These are phyloP conservation scores for Hypoxylon rubiginosum DNA, from an alignment of 2,329 filamentous ascomycete species.

Conservation along the genomic window DNA sequence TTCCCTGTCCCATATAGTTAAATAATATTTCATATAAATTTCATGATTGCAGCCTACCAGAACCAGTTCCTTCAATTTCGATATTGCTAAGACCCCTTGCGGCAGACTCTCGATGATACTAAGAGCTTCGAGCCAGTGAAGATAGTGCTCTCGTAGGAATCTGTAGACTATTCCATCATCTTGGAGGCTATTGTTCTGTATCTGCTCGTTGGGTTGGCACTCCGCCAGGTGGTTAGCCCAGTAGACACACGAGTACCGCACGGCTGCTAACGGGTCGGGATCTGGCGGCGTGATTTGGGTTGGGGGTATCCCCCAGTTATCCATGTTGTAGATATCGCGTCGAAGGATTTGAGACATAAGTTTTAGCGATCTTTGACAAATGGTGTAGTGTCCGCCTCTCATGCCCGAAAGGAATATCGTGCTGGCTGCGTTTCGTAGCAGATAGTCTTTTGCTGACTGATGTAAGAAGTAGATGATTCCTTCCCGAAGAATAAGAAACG, in stretches of 20 bases:
- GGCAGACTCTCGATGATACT: conserved; percentile 50
- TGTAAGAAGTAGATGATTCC: conserved; percentile 55
- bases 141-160: conserved; percentile 54
- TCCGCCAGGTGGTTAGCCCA: conserved; percentile 53
- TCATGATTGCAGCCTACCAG: not conserved
- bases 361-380: conserved; percentile 55
- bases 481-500: conserved; percentile 55
- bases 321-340: conserved; percentile 55
- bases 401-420: no score
- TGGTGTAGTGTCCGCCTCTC: conserved; percentile 44
- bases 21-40: not conserved
- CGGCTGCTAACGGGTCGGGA: conserved; percentile 46
- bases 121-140: conserved; percentile 61
- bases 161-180: conserved; percentile 40
- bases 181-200: conserved; percentile 26
- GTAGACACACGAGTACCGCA: conserved; percentile 52
- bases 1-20: conserved; percentile 20
- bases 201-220: not conserved
- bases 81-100: conserved; percentile 10
- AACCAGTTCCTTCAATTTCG: conserved; percentile 8
- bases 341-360: conserved; percentile 48
- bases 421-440: conserved; percentile 38
- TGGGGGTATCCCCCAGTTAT: conserved; percentile 40
- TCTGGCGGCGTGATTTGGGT: conserved; percentile 38
- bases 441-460: conserved; percentile 60